phyloP scores from a whole-genome alignment of 2,329 filamentous ascomycete species.

The Trichoderma citrinoviride region DNA sequence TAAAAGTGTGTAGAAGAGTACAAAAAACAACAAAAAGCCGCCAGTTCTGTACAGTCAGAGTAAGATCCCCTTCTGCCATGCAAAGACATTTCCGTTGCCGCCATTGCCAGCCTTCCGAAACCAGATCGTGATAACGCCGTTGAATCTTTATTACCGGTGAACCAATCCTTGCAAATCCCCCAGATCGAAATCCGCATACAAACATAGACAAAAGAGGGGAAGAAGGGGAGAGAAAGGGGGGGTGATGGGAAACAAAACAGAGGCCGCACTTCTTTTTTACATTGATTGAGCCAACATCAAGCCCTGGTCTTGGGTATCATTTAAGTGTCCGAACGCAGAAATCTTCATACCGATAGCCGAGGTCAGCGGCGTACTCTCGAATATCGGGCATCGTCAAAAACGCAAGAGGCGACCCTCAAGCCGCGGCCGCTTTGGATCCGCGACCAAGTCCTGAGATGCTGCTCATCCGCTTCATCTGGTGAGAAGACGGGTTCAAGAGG shows the following conservation, averaged over 20 bases:
- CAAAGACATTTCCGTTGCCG: slow-evolving; percentile 17
- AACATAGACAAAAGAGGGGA: slow-evolving; percentile 13
- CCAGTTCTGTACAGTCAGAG: slow-evolving; percentile 14
- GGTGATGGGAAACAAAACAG: neutral
- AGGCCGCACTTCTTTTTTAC: slow-evolving; percentile 26
- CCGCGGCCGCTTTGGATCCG: slow-evolving; percentile 37
- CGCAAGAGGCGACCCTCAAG: slow-evolving; percentile 26
- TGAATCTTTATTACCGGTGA: slow-evolving; percentile 18
- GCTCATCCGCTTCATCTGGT: slow-evolving; percentile 36
- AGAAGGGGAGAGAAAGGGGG: slow-evolving; percentile 13
- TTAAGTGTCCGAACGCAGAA: slow-evolving; percentile 34
- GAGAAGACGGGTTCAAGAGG: slow-evolving; percentile 33
- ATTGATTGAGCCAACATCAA: slow-evolving; percentile 27
- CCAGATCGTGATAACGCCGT: slow-evolving; percentile 15
- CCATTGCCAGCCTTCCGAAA: slow-evolving; percentile 13
- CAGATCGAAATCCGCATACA: slow-evolving; percentile 8
- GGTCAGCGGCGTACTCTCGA: neutral
- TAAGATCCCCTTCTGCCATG: slow-evolving; percentile 6
- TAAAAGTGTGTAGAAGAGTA: neutral
- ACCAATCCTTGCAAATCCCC: slow-evolving; percentile 13
- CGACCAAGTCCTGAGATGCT: slow-evolving; percentile 34
- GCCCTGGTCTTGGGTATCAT: slow-evolving; percentile 38
- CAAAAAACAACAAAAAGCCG: slow-evolving; percentile 10
- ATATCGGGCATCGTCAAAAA: slow-evolving; percentile 7
- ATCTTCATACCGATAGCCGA: slow-evolving; percentile 19